These are phyloP conservation scores for Xylaria multiplex DNA, from an alignment of 2,329 filamentous ascomycete species.

Conservation along the genomic window DNA sequence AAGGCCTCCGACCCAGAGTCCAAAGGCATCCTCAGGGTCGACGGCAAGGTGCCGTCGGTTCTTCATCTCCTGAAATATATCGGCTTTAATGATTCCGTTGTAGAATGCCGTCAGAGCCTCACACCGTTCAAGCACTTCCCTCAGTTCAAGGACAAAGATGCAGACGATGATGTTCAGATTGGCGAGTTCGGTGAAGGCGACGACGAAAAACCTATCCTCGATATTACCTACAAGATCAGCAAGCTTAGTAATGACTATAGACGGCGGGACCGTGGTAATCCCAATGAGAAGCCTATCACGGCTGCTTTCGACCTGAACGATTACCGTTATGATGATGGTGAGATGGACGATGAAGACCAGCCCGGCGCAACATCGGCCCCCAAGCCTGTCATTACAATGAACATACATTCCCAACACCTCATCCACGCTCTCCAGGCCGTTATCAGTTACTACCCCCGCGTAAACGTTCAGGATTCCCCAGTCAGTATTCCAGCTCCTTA, in stretches of 20 bases:
- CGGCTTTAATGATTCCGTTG: constrained; percentile 47
- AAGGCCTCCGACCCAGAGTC: constrained; percentile 36
- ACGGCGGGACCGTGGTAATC: constrained; percentile 25
- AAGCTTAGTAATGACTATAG: constrained; percentile 38
- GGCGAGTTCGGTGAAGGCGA: constrained; percentile 36
- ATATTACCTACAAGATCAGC: constrained; percentile 50
- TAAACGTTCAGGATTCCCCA: constrained; percentile 51
- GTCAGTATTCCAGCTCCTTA: constrained; percentile 58
- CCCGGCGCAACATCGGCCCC: constrained; percentile 41
- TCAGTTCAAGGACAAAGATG: constrained; percentile 24
- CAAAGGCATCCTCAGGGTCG: constrained; percentile 27
- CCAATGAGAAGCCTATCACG: constrained; percentile 27
- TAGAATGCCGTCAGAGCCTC: constrained; percentile 48
- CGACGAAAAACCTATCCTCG: constrained; percentile 52
- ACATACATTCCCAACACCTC: constrained; percentile 57
- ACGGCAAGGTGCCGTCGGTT: constrained; percentile 52
- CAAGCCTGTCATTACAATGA: constrained; percentile 47
- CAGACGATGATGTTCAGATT: constrained; percentile 24
- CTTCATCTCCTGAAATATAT: constrained; percentile 56
- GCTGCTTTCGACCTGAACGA: constrained; percentile 29
- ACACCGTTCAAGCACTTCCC: constrained; percentile 25
- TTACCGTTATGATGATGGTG: constrained; percentile 27
- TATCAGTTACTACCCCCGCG: constrained; percentile 59
- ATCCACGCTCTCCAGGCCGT: constrained; percentile 59
- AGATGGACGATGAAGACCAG: constrained; percentile 15